These are phyloP conservation scores for Penicillium lividum DNA, from an alignment of 495 filamentous ascomycete species.

Conservation along the genomic window DNA sequence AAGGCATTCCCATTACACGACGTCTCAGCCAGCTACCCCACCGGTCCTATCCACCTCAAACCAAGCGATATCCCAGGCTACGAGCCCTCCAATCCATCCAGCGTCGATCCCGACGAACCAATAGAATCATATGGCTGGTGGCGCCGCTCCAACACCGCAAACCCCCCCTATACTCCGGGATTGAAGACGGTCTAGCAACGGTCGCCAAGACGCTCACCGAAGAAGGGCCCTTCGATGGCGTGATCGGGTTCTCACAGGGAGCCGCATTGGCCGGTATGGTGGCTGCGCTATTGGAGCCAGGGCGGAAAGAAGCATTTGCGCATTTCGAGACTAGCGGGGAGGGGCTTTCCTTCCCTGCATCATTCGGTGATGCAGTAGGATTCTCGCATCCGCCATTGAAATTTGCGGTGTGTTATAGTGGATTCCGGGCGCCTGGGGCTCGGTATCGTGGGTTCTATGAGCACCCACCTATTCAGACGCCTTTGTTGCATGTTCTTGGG, in stretches of 20 bases:
- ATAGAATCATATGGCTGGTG: conserved; percentile 84
- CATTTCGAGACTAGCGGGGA: conserved; percentile 28
- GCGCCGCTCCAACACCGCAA: conserved; percentile 54
- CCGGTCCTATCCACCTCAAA: conserved; percentile 57
- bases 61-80: conserved; percentile 73
- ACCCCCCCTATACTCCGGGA: conserved; percentile 61
- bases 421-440: conserved; percentile 69
- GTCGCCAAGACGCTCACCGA: conserved; percentile 60
- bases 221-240: conserved; percentile 68
- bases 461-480: conserved; percentile 68
- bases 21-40: conserved; percentile 55
- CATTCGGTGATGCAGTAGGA: conserved; percentile 51
- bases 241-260: conserved; percentile 77
- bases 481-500: conserved; percentile 79
- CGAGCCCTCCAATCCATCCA: conserved; percentile 31
- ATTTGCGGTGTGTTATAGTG: conserved; percentile 78
- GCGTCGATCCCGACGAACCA: conserved; percentile 37
- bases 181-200: conserved; percentile 61
- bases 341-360: conserved; percentile 47
- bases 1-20: conserved; percentile 65
- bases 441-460: conserved; percentile 71
- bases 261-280: conserved; percentile 64
- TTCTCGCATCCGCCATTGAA: conserved; percentile 61
- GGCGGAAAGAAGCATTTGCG: conserved; percentile 49
- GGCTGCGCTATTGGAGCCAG: conserved; percentile 66